Conservation (phyloP, 2,329 filamentous ascomycete genomes). For the Colletotrichum australisinense region DNA sequence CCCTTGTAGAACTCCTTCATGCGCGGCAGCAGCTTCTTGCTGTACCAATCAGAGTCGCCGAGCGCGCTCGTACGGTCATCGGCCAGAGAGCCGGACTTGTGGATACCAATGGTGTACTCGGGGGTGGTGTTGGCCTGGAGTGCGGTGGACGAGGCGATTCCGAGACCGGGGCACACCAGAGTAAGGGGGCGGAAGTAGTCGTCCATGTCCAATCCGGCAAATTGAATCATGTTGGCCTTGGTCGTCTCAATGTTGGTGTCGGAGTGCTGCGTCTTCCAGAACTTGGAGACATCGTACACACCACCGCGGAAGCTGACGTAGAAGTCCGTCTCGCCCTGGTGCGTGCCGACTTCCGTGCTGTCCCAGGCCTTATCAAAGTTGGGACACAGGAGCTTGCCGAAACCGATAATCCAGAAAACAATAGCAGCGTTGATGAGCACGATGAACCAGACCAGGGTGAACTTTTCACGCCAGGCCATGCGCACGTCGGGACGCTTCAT, state of each 20-base stretch:
- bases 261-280: constrained; percentile 87
- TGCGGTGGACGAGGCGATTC: constrained; percentile 64
- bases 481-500: constrained; percentile 98
- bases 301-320: constrained; percentile 89
- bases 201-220: constrained; percentile 83
- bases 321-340: constrained; percentile 80
- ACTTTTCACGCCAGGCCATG: constrained; percentile 96
- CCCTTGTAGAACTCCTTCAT: constrained; percentile 92
- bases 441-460: constrained; percentile 86
- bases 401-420: constrained; percentile 91
- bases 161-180: constrained; percentile 79
- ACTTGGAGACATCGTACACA: constrained; percentile 93
- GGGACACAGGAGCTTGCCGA: constrained; percentile 88
- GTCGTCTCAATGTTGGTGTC: constrained; percentile 74
- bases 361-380: constrained; percentile 93
- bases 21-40: constrained; percentile 75
- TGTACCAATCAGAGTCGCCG: constrained; percentile 80
- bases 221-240: constrained; percentile 75
- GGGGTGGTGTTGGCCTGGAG: constrained; percentile 76
- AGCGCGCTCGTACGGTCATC: constrained; percentile 68
- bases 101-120: constrained; percentile 66
- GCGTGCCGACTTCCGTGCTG: constrained; percentile 73
- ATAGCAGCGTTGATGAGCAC: constrained; percentile 82
- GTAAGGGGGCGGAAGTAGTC: constrained; percentile 88
- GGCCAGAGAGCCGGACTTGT: constrained; percentile 75